phyloP scores from a whole-genome alignment of 306 rosid genomes.

The Datisca glomerata region DNA sequence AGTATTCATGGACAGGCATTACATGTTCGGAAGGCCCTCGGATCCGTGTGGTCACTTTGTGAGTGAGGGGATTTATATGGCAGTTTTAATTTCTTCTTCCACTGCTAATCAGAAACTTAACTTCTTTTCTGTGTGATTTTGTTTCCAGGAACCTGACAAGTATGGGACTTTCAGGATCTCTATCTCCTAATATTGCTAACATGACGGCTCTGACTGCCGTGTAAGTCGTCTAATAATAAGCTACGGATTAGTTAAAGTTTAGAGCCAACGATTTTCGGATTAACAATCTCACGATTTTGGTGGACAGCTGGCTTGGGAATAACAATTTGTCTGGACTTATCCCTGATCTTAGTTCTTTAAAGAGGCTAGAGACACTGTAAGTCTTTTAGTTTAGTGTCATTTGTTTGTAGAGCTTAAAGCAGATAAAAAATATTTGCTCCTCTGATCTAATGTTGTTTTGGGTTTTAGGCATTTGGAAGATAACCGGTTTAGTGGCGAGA shows the following conservation, averaged over 20 bases:
- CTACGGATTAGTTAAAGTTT: conserved; percentile 2
- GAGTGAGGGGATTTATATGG: conserved; percentile 24
- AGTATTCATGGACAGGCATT: conserved; percentile 85
- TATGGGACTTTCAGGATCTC: conserved; percentile 72
- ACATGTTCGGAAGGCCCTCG: conserved; percentile 57
- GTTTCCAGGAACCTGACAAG: conserved; percentile 69
- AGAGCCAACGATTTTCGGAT: conserved; percentile 8
- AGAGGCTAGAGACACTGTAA: conserved; percentile 59
- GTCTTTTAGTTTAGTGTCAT: conserved; percentile 13
- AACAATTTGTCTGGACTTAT: conserved; percentile 71
- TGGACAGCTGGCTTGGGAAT: conserved; percentile 74
- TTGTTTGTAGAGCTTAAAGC: conserved; percentile 7
- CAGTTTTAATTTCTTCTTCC: conserved; percentile 8
- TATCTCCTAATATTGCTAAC: conserved; percentile 63
- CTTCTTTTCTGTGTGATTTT: conserved; percentile 11
- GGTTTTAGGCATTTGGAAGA: conserved; percentile 69
- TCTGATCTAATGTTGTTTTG: not conserved
- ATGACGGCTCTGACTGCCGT: conserved; percentile 69
- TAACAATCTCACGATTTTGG: conserved; percentile 8
- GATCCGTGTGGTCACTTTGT: conserved; percentile 65
- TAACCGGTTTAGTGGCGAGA: conserved; percentile 63
- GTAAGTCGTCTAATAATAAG: conserved; percentile 29
- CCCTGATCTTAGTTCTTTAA: conserved; percentile 64
- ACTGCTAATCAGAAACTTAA: conserved; percentile 18
- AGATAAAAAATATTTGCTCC: conserved; percentile 1